Base-by-base conservation (phyloP, 768 basidiomycete genomes). In the Thelephora ganbajun region DNA sequence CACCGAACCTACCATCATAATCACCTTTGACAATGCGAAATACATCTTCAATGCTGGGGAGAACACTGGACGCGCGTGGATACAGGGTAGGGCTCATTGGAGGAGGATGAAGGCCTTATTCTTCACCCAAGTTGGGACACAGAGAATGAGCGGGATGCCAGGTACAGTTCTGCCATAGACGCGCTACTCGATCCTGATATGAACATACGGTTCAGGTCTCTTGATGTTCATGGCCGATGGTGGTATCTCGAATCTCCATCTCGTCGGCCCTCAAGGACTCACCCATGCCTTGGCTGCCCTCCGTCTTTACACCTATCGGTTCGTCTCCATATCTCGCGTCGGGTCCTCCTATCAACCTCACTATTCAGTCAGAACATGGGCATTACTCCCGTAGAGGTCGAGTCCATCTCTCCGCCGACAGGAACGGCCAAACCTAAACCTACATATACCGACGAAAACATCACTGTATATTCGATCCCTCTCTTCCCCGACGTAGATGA, bases 21-120 rank as follows among this genome's bases (percentile, higher is more conserved):
- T 94, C 53, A 69, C 73, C 1, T 92, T 91, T 59, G 82, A 86
- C 53, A 69, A 72, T 46, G 80, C 75, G 11, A 84, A 88, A 55
- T 97, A 92, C 55, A 70, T 93, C 35, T 90, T 97, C 71, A 92
- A 92, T 62, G 78, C 71, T 16, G 82, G 87, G 6, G 91, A 96
- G 62, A 83, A 83, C 50, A 79, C 83, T 1, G 80, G 78, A 37
- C 69, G 93, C 33, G 66, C 83, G 0, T 84, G 83, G 58, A 63
- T 80, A 13, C 83, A 91, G 64, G 77, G 77, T 50, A 68, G 66
- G 52, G 66, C 72, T 41, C 76, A 76, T 44, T 76, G 86, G 72
- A 77, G 71, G 58, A 83, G 76, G 54, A 69, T 83, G 4, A 72
- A 70, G 34, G 80, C 71, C 1, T 49, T 94, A 7, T 93, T 96